These are phyloP conservation scores for Wallacemonas sp. DNA, from an alignment of 208 protist genomes.

Conservation along the genomic window DNA sequence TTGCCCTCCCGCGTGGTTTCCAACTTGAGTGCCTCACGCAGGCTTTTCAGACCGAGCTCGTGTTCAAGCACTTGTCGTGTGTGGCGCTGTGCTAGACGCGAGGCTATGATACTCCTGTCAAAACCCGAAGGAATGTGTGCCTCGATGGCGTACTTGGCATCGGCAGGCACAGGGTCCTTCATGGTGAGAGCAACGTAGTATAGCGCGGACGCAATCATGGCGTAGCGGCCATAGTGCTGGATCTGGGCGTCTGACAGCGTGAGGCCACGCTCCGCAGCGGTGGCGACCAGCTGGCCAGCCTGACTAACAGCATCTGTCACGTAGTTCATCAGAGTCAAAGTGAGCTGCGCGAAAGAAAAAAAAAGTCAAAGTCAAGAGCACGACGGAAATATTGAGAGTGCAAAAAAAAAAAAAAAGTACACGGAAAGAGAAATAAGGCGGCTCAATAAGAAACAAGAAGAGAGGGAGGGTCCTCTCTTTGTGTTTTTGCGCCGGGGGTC, in stretches of 20 bases:
- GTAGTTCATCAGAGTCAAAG: background rate
- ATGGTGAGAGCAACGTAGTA: conserved; percentile 40
- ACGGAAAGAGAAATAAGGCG: too few relatives aligned
- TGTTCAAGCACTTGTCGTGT: conserved; percentile 41
- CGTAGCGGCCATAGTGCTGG: conserved; percentile 36
- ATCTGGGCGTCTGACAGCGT: conserved; percentile 20
- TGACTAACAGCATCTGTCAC: background rate
- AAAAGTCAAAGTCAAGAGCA: background rate
- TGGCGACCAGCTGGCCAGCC: conserved; percentile 8
- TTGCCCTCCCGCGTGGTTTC: conserved; percentile 46
- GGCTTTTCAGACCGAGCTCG: conserved; percentile 37
- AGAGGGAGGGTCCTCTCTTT: too few relatives aligned
- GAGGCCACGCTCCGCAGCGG: background rate
- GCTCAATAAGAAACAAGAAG: too few relatives aligned
- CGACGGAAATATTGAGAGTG: too few relatives aligned
- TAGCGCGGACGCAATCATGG: conserved; percentile 32
- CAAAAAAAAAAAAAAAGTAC: background rate
- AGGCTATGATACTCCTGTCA: conserved; percentile 68
- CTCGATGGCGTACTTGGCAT: conserved; percentile 65
- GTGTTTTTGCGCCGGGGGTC: too few relatives aligned
- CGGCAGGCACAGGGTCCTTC: conserved; percentile 28
- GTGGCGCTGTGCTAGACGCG: conserved; percentile 51
- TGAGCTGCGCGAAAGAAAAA: background rate
- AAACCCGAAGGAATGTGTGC: conserved; percentile 72
- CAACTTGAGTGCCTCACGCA: conserved; percentile 49